Percentiles rank a stretch among this genome's conserved stretches.
Evolutionary conservation across 2,329 filamentous ascomycete species (phyloP).

Genomic region (Apiospora phragmitis): DNA sequence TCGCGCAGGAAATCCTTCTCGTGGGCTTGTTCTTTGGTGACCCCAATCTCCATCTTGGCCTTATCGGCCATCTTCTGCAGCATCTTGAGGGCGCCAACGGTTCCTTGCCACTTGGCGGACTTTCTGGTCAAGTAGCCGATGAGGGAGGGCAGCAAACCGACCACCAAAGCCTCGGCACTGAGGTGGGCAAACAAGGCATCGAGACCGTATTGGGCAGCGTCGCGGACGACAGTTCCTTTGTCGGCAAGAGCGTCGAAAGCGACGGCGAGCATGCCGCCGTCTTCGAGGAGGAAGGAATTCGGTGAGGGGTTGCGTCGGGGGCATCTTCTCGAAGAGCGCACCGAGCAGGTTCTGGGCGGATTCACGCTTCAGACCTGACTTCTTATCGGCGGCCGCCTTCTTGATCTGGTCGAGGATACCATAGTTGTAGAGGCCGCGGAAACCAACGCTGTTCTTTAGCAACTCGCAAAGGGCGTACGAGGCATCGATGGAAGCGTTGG

Average conservation of each 20-base stretch:
- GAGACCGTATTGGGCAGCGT: conserved; percentile 91
- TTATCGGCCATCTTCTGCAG: conserved; percentile 94
- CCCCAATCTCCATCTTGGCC: conserved; percentile 79
- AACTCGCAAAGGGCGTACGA: conserved; percentile 62
- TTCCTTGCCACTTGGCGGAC: conserved; percentile 96
- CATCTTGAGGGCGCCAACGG: conserved; percentile 80
- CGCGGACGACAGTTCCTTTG: conserved; percentile 84
- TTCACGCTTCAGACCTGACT: conserved; percentile 81
- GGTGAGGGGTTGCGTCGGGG: conserved; percentile 71
- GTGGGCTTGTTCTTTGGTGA: conserved; percentile 77
- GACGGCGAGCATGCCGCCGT: conserved; percentile 69
- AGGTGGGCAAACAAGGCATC: conserved; percentile 83
- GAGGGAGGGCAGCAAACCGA: conserved; percentile 77
- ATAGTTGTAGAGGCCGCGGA: conserved; percentile 53
- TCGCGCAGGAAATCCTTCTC: conserved; percentile 90
- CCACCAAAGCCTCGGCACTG: conserved; percentile 78
- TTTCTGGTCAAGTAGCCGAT: conserved; percentile 75
- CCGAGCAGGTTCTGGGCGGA: conserved; percentile 94
- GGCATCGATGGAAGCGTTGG: conserved; percentile 67
- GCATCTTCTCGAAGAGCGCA: conserved; percentile 89
- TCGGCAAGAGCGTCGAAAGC: conserved; percentile 86
- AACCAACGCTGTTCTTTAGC: conserved; percentile 55
- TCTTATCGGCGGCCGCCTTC: conserved; percentile 89
- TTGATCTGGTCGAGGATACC: conserved; percentile 57
- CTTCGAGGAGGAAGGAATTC: conserved; percentile 81